Evolutionary conservation across 768 basidiomycete genomes (phyloP), one percentile per base, ranked within the genome.

Genomic region (Hypsizygus marmoreus): DNA sequence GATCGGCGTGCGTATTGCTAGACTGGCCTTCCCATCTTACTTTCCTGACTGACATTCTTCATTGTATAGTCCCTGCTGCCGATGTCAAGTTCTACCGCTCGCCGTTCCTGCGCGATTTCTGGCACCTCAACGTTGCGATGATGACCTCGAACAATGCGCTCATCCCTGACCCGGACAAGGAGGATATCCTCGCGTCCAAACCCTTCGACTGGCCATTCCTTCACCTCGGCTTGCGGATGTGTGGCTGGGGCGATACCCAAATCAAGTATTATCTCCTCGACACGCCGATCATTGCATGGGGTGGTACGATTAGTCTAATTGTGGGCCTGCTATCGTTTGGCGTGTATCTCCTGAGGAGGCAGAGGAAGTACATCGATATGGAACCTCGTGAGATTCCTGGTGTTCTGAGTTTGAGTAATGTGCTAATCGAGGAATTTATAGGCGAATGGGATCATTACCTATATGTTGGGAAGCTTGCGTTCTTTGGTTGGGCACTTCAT

Each of bases 121-220:
- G 92, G 86, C 95, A 99, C 64, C 81, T 99, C 45, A 99, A 99
- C 60, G 92, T 99, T 19, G 97, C 95, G 6, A 99, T 99, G 97
- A 94, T 95, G 91, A 97, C 95, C 0, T 97, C 97, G 4, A 99
- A 99, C 73, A 99, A 99, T 61, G 95, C 97, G 0, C 85, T 99
- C 43, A 66, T 98, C 30, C 97, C 97, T 1, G 94, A 99, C 59
- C 93, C 95, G 0, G 97, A 99, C 75, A 98, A 98, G 69, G 92
- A 95, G 57, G 97, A 99, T 63, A 92, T 97, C 61, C 82, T 99
- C 40, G 97, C 95, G 0, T 95, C 93, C 25, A 82, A 79, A 56
- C 95, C 95, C 0, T 78, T 79, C 29, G 95, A 98, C 59, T 99
- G 97, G 95, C 95, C 95, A 0, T 84, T 89, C 71, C 73, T 97